phyloP scores from a whole-genome alignment of 1,139 yeast genomes.

The Blastobotrys capitulatus region DNA sequence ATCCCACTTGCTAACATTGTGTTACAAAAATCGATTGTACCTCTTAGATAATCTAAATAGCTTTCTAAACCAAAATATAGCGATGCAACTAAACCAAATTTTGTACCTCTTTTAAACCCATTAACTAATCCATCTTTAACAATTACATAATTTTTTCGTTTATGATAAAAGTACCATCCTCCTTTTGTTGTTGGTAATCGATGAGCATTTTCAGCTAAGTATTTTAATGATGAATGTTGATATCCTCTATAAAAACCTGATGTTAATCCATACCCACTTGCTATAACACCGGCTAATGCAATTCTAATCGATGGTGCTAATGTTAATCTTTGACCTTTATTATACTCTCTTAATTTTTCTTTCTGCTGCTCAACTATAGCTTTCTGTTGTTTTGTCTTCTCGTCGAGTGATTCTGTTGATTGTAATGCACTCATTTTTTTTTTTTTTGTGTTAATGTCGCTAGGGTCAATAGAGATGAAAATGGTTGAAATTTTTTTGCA shows the following conservation, averaged over 20 bases:
- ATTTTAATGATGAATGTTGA: conserved; percentile 50
- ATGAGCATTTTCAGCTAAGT: conserved; percentile 77
- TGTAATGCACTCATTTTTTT: conserved; percentile 4
- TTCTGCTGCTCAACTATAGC: conserved; percentile 3
- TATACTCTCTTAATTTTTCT: conserved; percentile 8
- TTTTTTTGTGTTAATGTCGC: not conserved
- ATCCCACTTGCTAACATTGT: conserved; percentile 53
- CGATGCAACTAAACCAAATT: conserved; percentile 45
- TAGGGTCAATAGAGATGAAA: too few species aligned
- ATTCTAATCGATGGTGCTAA: conserved; percentile 39
- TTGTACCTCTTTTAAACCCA: conserved; percentile 43
- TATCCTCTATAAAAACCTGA: conserved; percentile 64
- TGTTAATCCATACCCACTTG: conserved; percentile 50
- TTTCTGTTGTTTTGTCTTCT: not conserved
- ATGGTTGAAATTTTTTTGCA: too few species aligned
- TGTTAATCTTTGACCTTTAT: conserved; percentile 33
- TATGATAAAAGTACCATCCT: conserved; percentile 88
- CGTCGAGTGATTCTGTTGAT: not conserved
- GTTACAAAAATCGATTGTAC: conserved; percentile 53
- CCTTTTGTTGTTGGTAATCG: conserved; percentile 72
- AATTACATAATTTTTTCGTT: conserved; percentile 74
- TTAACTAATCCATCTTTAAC: conserved; percentile 46
- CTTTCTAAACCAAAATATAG: conserved; percentile 60
- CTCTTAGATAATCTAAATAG: conserved; percentile 49
- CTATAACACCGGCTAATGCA: conserved; percentile 31